A percentile compares a stretch with the other conserved stretches of the same genome.
These are phyloP conservation scores for Panaeolus cyanescens DNA, from an alignment of 768 basidiomycete genomes.

Conservation along the genomic window DNA sequence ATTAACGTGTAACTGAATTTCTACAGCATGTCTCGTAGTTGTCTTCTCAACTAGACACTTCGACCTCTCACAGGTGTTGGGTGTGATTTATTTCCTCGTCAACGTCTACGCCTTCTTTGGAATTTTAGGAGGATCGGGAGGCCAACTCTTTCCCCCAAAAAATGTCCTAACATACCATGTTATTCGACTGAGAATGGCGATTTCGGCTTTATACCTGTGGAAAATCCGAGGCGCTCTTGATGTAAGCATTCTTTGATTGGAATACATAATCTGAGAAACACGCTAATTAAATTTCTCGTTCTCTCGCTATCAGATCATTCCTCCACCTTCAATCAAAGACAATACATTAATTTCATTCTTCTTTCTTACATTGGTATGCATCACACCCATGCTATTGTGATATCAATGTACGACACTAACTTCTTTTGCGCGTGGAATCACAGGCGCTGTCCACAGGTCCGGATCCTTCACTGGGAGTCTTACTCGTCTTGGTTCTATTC, in stretches of 20 bases:
- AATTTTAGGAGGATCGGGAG: conserved; percentile 8
- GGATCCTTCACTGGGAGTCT: conserved; percentile 16
- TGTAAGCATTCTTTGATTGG: conserved; percentile 1
- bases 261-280: too few species aligned
- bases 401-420: too few species aligned
- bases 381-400: too few species aligned
- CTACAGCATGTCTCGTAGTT: neutral
- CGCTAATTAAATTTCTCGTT: neutral
- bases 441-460: conserved; percentile 17
- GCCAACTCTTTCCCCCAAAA: conserved; percentile 9
- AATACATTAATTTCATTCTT: conserved; percentile 8
- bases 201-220: conserved; percentile 9
- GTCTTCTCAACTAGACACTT: conserved; percentile 10
- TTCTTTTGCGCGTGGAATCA: too few species aligned
- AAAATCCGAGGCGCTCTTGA: conserved; percentile 13
- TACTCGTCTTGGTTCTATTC: conserved; percentile 10
- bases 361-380: conserved; percentile 8
- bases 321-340: conserved; percentile 8
- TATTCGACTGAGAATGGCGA: conserved; percentile 9
- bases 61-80: conserved; percentile 4
- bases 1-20: neutral
- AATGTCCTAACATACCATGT: conserved; percentile 9
- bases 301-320: conserved; percentile 5
- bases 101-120: conserved; percentile 8
- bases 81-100: conserved; percentile 3